Conservation (phyloP, 192 early-diverging fungal species). For the Umbelopsis isabellina region DNA sequence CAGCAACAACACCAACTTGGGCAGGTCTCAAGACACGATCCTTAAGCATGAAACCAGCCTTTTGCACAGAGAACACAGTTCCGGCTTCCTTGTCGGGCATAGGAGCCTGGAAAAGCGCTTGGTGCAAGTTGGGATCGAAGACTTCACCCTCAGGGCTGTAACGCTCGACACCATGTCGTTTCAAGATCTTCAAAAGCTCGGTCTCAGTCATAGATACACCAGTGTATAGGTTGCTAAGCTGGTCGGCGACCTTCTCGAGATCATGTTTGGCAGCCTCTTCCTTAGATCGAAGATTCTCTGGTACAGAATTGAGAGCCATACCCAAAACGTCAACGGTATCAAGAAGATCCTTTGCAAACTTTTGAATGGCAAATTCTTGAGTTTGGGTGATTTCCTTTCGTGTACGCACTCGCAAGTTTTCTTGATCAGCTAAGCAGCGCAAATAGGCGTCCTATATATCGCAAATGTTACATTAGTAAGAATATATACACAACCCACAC, state of each 20-base stretch:
- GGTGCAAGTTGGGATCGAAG: slow-evolving; percentile 94
- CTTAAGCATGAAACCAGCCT: slow-evolving; percentile 92
- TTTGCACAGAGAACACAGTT: slow-evolving; percentile 86
- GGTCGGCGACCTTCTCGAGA: slow-evolving; percentile 46
- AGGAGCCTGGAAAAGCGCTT: slow-evolving; percentile 94
- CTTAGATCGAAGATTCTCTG: slow-evolving; percentile 58
- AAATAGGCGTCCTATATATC: slow-evolving; percentile 79
- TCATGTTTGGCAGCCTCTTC: slow-evolving; percentile 28
- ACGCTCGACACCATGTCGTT: slow-evolving; percentile 83
- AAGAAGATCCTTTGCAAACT: slow-evolving; percentile 97
- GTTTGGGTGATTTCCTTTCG: slow-evolving; percentile 83
- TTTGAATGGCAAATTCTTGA: slow-evolving; percentile 90
- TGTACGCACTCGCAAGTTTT: slow-evolving; percentile 92
- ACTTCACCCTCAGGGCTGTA: slow-evolving; percentile 83
- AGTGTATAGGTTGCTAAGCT: slow-evolving; percentile 78
- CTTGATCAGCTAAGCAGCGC: slow-evolving; percentile 92
- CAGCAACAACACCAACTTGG: slow-evolving; percentile 92
- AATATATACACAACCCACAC: not conserved
- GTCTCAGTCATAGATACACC: slow-evolving; percentile 90
- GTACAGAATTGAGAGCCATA: slow-evolving; percentile 89
- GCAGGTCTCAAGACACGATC: slow-evolving; percentile 92
- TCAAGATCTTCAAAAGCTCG: slow-evolving; percentile 85
- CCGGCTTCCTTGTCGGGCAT: slow-evolving; percentile 88
- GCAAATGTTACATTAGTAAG: not conserved
- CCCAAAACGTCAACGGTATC: slow-evolving; percentile 89